Evolutionary conservation across 306 rosid genomes (phyloP).

Genomic region (Cotoneaster glaucophyllus): DNA sequence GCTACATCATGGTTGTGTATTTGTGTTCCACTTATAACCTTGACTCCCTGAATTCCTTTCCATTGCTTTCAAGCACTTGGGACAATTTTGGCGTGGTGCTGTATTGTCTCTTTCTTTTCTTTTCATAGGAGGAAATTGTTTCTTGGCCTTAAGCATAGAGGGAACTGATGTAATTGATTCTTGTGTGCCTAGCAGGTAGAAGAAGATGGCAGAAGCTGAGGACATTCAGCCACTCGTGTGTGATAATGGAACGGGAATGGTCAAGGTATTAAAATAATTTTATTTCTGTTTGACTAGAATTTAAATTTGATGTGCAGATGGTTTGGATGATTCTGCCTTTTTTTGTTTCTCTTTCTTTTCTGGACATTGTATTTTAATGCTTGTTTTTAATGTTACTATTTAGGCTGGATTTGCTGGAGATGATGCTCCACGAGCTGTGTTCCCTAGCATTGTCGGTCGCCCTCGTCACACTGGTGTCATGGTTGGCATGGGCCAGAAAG

Average conservation of each 20-base stretch:
- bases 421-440: constrained; percentile 99
- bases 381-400: constrained; percentile 1
- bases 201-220: constrained; percentile 92
- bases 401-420: constrained; percentile 99
- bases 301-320: neutral
- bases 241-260: constrained; percentile 99
- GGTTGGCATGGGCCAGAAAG: constrained; percentile 99
- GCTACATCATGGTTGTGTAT: neutral
- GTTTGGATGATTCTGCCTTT: neutral
- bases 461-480: constrained; percentile 99
- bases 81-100: neutral
- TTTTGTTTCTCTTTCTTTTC: neutral
- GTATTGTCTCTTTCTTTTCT: neutral
- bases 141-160: neutral
- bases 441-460: constrained; percentile 98
- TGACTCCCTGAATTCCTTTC: neutral
- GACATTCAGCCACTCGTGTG: constrained; percentile 99
- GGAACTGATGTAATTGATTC: constrained; percentile 1
- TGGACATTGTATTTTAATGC: neutral
- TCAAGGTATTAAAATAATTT: constrained; percentile 49
- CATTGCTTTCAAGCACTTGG: neutral
- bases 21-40: neutral
- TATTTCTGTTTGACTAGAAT: neutral
- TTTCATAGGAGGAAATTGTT: neutral
- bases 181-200: constrained; percentile 24